phyloP scores from a whole-genome alignment of 345 rosid species.

The Linum usitatissimum region DNA sequence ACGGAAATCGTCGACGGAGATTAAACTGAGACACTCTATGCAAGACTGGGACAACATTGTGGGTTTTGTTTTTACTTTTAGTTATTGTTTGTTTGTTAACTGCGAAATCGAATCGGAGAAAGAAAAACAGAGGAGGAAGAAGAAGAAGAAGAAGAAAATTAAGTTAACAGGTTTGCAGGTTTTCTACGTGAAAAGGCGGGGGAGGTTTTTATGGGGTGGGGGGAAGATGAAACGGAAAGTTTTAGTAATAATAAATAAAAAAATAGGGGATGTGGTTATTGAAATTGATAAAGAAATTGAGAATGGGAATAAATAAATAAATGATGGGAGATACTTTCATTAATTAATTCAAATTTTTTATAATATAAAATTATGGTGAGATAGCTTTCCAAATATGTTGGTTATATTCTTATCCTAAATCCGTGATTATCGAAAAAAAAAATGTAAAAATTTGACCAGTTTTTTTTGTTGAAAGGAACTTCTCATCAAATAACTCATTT shows the following conservation, averaged over 20 bases:
- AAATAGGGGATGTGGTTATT: too few species aligned
- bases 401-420: too few species aligned
- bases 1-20: slow-evolving; percentile 51
- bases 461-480: too few species aligned
- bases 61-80: not conserved
- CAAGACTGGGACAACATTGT: slow-evolving; percentile 36
- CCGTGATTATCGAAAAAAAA: too few species aligned
- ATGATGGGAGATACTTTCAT: too few species aligned
- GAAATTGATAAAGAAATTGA: slow-evolving; percentile 1
- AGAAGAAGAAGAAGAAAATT: not conserved
- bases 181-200: too few species aligned
- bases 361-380: slow-evolving; percentile 31
- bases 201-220: slow-evolving; percentile 10
- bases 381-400: not conserved
- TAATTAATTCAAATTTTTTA: too few species aligned
- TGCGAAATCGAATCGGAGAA: not conserved
- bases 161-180: too few species aligned
- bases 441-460: too few species aligned
- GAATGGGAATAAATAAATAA: slow-evolving; percentile 14
- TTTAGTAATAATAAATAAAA: too few species aligned
- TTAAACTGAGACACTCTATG: slow-evolving; percentile 42
- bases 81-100: not conserved
- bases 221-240: slow-evolving; percentile 4
- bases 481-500: too few species aligned
- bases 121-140: not conserved